phyloP scores from a whole-genome alignment of 192 early-diverging fungal genomes.

The Coemansia sp. region DNA sequence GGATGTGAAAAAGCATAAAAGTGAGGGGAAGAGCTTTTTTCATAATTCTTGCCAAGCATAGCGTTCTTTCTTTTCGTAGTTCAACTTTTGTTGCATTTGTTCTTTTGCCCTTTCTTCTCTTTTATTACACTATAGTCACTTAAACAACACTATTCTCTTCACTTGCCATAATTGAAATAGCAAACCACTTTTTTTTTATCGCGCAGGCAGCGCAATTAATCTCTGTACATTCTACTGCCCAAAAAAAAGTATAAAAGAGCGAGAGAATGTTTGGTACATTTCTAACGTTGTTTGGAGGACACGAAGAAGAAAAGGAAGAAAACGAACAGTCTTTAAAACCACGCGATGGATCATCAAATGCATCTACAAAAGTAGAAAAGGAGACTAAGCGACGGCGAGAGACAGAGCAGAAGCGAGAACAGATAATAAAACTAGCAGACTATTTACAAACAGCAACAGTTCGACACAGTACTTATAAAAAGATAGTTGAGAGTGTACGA shows the following conservation, averaged over 20 bases:
- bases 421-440: constrained; percentile 16
- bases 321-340: not conserved
- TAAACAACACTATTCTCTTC: too few species aligned
- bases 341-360: not conserved
- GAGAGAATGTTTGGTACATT: constrained; percentile 24
- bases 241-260: too few species aligned
- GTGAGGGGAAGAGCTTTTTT: not conserved
- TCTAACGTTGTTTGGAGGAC: constrained; percentile 24
- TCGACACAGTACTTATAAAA: constrained; percentile 11
- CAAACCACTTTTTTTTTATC: too few species aligned
- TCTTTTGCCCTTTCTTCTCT: too few species aligned
- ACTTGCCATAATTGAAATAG: too few species aligned
- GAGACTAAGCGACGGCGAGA: constrained; percentile 7
- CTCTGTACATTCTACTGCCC: too few species aligned
- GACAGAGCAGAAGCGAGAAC: constrained; percentile 9
- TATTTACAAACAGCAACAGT: constrained; percentile 22
- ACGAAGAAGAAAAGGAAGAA: not conserved
- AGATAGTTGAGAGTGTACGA: constrained; percentile 40
- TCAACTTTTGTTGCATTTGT: too few species aligned
- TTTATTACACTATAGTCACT: too few species aligned
- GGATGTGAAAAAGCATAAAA: not conserved
- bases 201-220: too few species aligned
- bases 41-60: too few species aligned
- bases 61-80: too few species aligned
- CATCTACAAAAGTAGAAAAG: not conserved